Base-by-base conservation (phyloP, 345 rosid species). In the Acer negundo region DNA sequence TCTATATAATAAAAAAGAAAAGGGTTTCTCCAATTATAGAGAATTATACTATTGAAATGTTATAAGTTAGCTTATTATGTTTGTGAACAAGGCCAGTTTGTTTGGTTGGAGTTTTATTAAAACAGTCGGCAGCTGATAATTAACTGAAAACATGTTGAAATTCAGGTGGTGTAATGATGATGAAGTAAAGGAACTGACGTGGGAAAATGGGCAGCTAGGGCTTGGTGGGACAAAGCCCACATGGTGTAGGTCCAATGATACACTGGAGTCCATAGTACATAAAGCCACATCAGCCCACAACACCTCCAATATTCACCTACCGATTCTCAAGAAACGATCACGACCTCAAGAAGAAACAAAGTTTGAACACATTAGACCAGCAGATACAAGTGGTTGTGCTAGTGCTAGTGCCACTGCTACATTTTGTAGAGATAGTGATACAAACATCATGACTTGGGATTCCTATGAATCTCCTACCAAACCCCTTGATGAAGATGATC, bases 201-300 rank as follows among this genome's bases (percentile, higher is more conserved):
- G 92, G 89, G 85, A 84, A 67, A 89, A 87, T 74, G 89, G 90
- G 62, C 86, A 89, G 55, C 3, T 82, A 68, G 92, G 89, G 66
- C 85, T 85, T 40, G 78, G 81, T 62, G 81, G 81, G 42, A 42
- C 69, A 62, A 76, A 77, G 44, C 85, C 87, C 67, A 74, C 73
- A 11, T 87, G 89, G 92, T 16, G 74, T n/a, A 65, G 84, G 69
- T 22, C 76, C 67, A 73, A 47, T 23, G 86, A 78, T 15, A 78
- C 89, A 26, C 85, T 89, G 20, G 93, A 87, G 79, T 86, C 86
- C 46, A 81, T 89, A 63, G 88, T 89, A 75, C 88, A 89, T 49
- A 88, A 87, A 75, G 89, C 17, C 17, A 31, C 72, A 20, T 28
- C 58, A 53, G 56, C 22, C 70, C 67, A 24, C 35, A 67, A 9